These are phyloP conservation scores for Porphyrellus cyaneotinctus DNA, from an alignment of 768 basidiomycete species.

Conservation along the genomic window DNA sequence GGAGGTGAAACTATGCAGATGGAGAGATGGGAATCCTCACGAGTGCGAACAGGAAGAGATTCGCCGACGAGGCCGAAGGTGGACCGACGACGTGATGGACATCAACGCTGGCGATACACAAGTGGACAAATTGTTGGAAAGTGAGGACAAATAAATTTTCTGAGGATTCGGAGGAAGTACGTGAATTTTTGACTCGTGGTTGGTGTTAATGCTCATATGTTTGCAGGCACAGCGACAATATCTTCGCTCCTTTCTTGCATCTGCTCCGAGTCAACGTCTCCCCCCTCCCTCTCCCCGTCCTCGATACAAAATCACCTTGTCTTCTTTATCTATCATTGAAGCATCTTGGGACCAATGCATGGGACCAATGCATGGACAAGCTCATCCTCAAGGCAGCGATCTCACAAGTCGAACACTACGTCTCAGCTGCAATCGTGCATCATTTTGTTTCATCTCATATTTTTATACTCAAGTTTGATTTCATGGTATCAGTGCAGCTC, in stretches of 20 bases:
- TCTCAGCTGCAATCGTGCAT: slow-evolving; percentile 87
- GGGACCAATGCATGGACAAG: slow-evolving; percentile 95
- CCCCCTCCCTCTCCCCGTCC: slow-evolving; percentile 54
- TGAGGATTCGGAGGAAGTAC: slow-evolving; percentile 72
- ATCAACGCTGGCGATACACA: slow-evolving; percentile 55
- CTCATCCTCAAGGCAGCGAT: slow-evolving; percentile 87
- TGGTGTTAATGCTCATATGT: slow-evolving; percentile 5
- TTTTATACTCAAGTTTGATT: slow-evolving; percentile 10
- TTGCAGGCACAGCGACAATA: slow-evolving; percentile 69
- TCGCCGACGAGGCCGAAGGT: slow-evolving; percentile 55
- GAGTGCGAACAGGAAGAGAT: slow-evolving; percentile 66
- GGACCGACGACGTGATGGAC: slow-evolving; percentile 70
- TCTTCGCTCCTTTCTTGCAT: slow-evolving; percentile 60
- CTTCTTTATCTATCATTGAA: slow-evolving; percentile 68
- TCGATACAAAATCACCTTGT: slow-evolving; percentile 95
- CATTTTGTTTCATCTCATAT: slow-evolving; percentile 4
- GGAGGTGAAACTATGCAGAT: slow-evolving; percentile 60
- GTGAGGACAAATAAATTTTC: slow-evolving; percentile 58
- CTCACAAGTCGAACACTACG: slow-evolving; percentile 93
- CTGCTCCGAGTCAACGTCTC: slow-evolving; percentile 35
- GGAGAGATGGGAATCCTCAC: slow-evolving; percentile 68
- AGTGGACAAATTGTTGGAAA: slow-evolving; percentile 42
- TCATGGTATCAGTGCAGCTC: slow-evolving; percentile 64
- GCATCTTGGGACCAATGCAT: slow-evolving; percentile 54
- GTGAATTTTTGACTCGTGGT: slow-evolving; percentile 10